Percentiles rank a stretch among this genome's conserved stretches.
phyloP scores from a whole-genome alignment of 2,329 filamentous ascomycete species.

The Ceratocystis destructans region DNA sequence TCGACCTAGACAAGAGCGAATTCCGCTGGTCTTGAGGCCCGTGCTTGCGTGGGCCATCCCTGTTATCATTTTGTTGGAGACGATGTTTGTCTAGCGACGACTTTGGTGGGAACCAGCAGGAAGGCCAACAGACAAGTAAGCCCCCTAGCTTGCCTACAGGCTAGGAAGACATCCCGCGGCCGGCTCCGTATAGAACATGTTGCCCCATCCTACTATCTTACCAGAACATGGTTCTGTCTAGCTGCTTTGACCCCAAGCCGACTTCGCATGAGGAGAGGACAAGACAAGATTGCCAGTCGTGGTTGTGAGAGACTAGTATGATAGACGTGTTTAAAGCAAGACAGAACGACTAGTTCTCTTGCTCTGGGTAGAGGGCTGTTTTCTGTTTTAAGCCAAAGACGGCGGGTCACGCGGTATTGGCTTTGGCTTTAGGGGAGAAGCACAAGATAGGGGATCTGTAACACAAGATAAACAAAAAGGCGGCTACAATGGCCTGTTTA shows the following conservation, averaged over 20 bases:
- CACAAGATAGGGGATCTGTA: not conserved
- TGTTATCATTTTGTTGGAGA: not conserved
- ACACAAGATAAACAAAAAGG: not conserved
- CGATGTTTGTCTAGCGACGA: not conserved
- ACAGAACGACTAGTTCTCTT: no score
- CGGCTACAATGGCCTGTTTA: conserved; percentile 4
- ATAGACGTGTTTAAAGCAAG: not conserved
- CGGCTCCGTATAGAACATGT: not conserved
- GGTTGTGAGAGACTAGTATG: not conserved
- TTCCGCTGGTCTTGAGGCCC: not conserved
- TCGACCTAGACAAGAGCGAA: not conserved
- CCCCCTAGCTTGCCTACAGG: not conserved
- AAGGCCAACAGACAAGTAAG: not conserved
- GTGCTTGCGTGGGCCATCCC: not conserved
- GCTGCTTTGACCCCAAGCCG: not conserved
- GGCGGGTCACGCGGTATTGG: not conserved
- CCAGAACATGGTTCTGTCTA: not conserved
- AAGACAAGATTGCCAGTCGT: not conserved
- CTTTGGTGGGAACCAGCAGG: not conserved
- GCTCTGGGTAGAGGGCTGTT: no score
- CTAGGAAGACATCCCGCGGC: not conserved
- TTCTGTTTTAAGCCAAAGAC: not conserved
- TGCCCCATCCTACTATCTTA: not conserved
- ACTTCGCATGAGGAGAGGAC: not conserved
- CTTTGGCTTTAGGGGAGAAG: not conserved